Evolutionary conservation across 2,329 filamentous ascomycete genomes (phyloP), one percentile per base, ranked within the genome.

Genomic region (Fusarium sp.): DNA sequence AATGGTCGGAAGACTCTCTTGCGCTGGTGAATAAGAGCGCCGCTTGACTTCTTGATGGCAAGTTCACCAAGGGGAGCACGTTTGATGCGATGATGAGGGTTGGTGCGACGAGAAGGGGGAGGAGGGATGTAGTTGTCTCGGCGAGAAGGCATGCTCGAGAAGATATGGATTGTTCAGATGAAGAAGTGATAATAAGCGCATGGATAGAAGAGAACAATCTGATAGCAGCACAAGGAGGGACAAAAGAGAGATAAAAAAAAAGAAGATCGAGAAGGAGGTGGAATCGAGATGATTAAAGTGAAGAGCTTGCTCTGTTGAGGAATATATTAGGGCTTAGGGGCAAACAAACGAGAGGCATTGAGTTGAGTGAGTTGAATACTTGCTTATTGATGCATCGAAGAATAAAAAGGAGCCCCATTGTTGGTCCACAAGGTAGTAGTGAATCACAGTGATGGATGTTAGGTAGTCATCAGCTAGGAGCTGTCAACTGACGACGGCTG

Each of bases 41-140:
- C 76, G 5, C 51, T 58, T 15, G 47, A 51, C 21, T 67, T 41
- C 4, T 70, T 67, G 27, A 74, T 61, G 31, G 70, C 58, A 35
- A 77, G 71, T 20, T 76, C 70, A 39, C 69, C 67, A 4, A 77
- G 72, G 18, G 76, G 73, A 7, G 62, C 50, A 57, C 76, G 74
- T 58, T 65, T 50, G 33, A 61, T 72, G 17, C 58, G 62, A n/a
- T 51, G 29, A 23, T 56, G 27, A 11, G 41, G 46, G 25, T 58
- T 49, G n/a, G 45, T 50, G 10, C 47, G 58, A 15, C 29, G 48
- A 40, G 27, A 20, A 9, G 46, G 42, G 31, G 52, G 45, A 27
- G 40, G 47, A 42, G 39, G 27, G 20, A 31, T 43, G 29, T 39
- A 52, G n/a, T 25, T 29, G 23, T 40, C n/a, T 27, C 57, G 57